These are phyloP conservation scores for Byssochlamys sp. DNA, from an alignment of 2,329 filamentous ascomycete genomes.

Conservation along the genomic window DNA sequence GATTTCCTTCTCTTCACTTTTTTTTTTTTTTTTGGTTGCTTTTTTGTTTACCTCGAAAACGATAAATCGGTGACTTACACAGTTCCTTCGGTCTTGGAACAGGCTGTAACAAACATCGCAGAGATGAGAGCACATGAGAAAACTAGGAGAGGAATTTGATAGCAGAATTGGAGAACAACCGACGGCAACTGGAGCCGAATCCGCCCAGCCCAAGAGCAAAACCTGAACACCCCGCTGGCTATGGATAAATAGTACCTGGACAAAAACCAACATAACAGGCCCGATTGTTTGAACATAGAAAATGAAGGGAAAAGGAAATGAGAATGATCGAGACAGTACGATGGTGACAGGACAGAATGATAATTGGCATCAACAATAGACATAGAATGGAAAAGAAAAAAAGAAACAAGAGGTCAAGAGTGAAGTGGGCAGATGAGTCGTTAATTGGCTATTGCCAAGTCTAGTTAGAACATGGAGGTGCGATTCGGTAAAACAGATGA, in stretches of 20 bases:
- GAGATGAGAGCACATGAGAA: neutral
- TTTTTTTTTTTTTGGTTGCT: neutral
- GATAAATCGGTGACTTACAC: neutral
- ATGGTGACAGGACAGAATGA: neutral
- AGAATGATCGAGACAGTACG: neutral
- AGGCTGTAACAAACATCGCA: neutral
- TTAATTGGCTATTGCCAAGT: neutral
- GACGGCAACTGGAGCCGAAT: neutral
- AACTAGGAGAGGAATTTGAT: neutral
- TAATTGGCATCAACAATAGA: neutral
- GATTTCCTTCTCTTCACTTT: neutral
- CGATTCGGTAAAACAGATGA: neutral
- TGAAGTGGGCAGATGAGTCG: neutral
- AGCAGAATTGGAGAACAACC: neutral
- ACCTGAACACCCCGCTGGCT: neutral
- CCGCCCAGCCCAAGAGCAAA: neutral
- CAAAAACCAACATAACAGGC: conserved; percentile 4
- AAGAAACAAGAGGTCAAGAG: neutral
- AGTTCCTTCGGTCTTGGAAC: neutral
- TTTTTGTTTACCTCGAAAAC: neutral
- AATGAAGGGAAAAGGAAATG: neutral
- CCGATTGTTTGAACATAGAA: neutral
- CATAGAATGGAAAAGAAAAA: conserved; percentile 2
- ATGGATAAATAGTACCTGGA: neutral
- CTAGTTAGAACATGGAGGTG: neutral